These are phyloP conservation scores for Hypoxylon intermedium DNA, from an alignment of 495 filamentous ascomycete species.

Conservation along the genomic window DNA sequence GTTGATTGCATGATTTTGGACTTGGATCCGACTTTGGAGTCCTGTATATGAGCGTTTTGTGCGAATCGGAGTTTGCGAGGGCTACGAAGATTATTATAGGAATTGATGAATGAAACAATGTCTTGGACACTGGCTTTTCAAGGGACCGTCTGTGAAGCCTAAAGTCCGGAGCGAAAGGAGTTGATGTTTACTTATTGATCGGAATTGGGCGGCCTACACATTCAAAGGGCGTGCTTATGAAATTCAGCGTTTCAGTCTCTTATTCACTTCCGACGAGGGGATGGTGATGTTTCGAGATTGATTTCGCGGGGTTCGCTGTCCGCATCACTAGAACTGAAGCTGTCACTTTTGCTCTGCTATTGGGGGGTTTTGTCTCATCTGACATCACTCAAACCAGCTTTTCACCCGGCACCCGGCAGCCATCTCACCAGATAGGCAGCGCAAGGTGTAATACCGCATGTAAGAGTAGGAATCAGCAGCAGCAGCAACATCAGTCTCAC, in stretches of 20 bases:
- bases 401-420: too few species aligned
- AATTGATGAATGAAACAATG: slow-evolving; percentile 8
- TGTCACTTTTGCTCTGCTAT: background rate
- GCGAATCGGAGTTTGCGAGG: background rate
- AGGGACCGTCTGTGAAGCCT: background rate
- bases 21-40: slow-evolving; percentile 5
- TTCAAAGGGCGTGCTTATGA: background rate
- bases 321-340: background rate
- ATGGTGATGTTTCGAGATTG: background rate
- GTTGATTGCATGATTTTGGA: background rate
- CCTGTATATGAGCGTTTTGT: background rate
- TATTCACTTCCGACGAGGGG: background rate
- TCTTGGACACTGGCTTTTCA: background rate
- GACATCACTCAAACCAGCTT: too few species aligned
- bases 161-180: background rate
- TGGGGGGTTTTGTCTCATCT: background rate
- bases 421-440: too few species aligned
- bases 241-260: slow-evolving; percentile 11
- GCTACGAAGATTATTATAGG: slow-evolving; percentile 1
- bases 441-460: too few species aligned
- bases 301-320: background rate
- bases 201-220: background rate
- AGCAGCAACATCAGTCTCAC: too few species aligned
- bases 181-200: background rate
- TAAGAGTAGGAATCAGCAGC: too few species aligned